phyloP scores from a whole-genome alignment of 2,329 filamentous ascomycete species.

The Neopestalotiopsis sp. region DNA sequence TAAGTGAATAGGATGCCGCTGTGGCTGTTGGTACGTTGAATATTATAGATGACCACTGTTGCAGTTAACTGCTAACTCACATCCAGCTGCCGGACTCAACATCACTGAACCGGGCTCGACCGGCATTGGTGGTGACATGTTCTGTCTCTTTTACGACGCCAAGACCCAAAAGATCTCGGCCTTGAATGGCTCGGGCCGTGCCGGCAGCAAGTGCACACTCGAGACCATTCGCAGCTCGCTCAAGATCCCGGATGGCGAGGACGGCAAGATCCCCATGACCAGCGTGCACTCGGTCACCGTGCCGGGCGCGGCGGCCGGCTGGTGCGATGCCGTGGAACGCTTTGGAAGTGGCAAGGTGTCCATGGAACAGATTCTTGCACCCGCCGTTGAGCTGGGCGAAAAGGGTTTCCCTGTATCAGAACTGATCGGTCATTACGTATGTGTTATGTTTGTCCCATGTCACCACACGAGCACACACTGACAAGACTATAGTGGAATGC shows the following conservation, averaged over 20 bases:
- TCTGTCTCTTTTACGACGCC: slow-evolving; percentile 90
- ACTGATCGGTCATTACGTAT: slow-evolving; percentile 70
- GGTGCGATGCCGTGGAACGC: slow-evolving; percentile 85
- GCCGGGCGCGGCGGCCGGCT: slow-evolving; percentile 89
- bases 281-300: slow-evolving; percentile 86
- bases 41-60: background rate
- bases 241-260: slow-evolving; percentile 63
- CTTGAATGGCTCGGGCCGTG: slow-evolving; percentile 91
- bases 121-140: slow-evolving; percentile 97
- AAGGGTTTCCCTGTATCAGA: slow-evolving; percentile 91
- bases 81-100: slow-evolving; percentile 82
- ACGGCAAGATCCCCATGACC: slow-evolving; percentile 70
- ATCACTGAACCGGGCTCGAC: slow-evolving; percentile 92
- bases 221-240: slow-evolving; percentile 74
- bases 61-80: background rate
- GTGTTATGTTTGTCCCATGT: slow-evolving; percentile 37
- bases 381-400: slow-evolving; percentile 86
- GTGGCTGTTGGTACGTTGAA: slow-evolving; percentile 79
- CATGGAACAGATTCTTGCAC: slow-evolving; percentile 77
- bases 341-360: slow-evolving; percentile 88
- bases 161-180: slow-evolving; percentile 81
- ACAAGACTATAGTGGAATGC: slow-evolving; percentile 67
- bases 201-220: slow-evolving; percentile 71
- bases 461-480: background rate
- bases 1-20: slow-evolving; percentile 73